Percentiles rank a stretch among this genome's conserved stretches.
phyloP scores from a whole-genome alignment of 75 land plant species.

The Selaginella moellendorffii region DNA sequence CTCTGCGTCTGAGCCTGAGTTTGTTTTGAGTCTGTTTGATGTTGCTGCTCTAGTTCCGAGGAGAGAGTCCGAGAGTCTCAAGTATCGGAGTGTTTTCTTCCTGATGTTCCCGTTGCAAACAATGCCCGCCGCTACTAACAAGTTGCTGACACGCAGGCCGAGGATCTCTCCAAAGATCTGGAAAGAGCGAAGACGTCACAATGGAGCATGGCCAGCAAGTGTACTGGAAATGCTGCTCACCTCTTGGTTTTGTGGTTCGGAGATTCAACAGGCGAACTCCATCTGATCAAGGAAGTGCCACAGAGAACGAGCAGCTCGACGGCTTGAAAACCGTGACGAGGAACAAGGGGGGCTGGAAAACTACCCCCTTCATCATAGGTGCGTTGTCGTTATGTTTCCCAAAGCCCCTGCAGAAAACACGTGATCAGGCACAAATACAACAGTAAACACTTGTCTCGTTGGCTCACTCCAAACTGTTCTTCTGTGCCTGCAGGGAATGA shows the following conservation, averaged over 20 bases:
- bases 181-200: too few relatives aligned
- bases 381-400: not conserved
- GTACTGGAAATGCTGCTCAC: not conserved
- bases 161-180: too few relatives aligned
- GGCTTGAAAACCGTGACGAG: not conserved
- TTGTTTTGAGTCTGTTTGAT: too few relatives aligned
- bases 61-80: too few relatives aligned
- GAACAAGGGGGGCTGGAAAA: constrained; percentile 17
- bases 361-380: constrained; percentile 16
- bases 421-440: not conserved
- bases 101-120: too few relatives aligned
- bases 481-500: constrained; percentile 18
- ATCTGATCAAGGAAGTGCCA: too few relatives aligned
- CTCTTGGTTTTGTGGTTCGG: not conserved
- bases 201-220: not conserved
- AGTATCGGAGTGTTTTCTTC: too few relatives aligned
- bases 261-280: too few relatives aligned
- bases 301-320: not conserved
- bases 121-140: too few relatives aligned
- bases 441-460: not conserved
- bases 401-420: not conserved
- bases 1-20: too few relatives aligned
- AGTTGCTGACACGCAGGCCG: too few relatives aligned
- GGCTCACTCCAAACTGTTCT: not conserved
- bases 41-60: too few relatives aligned